A percentile compares a stretch with the other conserved stretches of the same genome.
Conservation (phyloP, 1,284 basidiomycete genomes). For the Ustilago hordei region DNA sequence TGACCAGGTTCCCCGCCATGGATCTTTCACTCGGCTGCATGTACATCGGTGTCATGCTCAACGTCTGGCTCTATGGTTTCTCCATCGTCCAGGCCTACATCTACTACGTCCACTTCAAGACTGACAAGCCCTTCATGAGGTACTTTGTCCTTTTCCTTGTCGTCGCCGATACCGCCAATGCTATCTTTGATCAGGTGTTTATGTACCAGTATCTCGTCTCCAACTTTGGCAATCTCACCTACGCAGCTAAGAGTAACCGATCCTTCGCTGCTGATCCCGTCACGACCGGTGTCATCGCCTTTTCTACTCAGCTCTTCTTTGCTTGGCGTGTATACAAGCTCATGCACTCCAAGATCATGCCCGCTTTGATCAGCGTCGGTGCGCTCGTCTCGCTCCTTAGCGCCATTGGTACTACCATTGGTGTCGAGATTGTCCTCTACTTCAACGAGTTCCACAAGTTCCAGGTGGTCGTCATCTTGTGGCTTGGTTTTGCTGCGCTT, state of each 20-base stretch:
- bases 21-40: constrained; percentile 58
- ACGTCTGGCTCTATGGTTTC: constrained; percentile 63
- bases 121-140: constrained; percentile 58
- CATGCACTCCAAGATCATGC: constrained; percentile 55
- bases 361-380: constrained; percentile 45
- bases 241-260: constrained; percentile 47
- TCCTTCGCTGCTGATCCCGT: constrained; percentile 59
- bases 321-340: constrained; percentile 64
- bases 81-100: constrained; percentile 62
- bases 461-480: constrained; percentile 64
- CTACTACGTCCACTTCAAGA: constrained; percentile 60
- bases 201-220: constrained; percentile 62
- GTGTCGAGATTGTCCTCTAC: constrained; percentile 54
- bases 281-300: constrained; percentile 60
- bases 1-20: constrained; percentile 35
- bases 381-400: constrained; percentile 49
- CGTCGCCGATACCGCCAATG: constrained; percentile 55
- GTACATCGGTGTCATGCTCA: constrained; percentile 63
- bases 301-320: constrained; percentile 63
- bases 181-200: constrained; percentile 55
- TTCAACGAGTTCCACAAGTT: constrained; percentile 62
- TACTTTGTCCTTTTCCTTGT: constrained; percentile 59
- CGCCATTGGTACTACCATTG: constrained; percentile 60
- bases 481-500: constrained; percentile 61
- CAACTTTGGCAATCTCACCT: constrained; percentile 58